Evolutionary conservation across 2,329 filamentous ascomycete genomes (phyloP).

Genomic region (Colletotrichum melonis): DNA sequence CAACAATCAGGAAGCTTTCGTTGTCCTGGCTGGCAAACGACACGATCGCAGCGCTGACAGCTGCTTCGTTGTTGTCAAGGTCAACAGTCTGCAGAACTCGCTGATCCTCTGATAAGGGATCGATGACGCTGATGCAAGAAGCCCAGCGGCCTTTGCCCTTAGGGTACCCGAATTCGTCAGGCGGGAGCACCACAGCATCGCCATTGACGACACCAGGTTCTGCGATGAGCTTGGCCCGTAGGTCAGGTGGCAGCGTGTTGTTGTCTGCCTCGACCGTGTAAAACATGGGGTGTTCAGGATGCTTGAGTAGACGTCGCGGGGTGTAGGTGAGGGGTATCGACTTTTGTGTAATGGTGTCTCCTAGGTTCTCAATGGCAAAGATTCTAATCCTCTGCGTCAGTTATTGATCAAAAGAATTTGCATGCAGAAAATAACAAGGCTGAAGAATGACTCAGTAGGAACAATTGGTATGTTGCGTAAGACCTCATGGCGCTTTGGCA

Average conservation of each 20-base stretch:
- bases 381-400: slow-evolving; percentile 69
- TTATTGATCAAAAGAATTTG: slow-evolving; percentile 33
- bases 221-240: slow-evolving; percentile 78
- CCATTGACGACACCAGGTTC: slow-evolving; percentile 79
- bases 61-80: slow-evolving; percentile 89
- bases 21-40: slow-evolving; percentile 90
- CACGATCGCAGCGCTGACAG: slow-evolving; percentile 86
- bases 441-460: slow-evolving; percentile 80
- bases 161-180: slow-evolving; percentile 90
- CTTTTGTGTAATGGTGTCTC: slow-evolving; percentile 87
- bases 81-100: slow-evolving; percentile 81
- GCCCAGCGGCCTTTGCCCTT: slow-evolving; percentile 89
- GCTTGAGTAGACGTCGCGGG: slow-evolving; percentile 86
- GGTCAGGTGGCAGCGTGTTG: slow-evolving; percentile 86
- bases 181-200: slow-evolving; percentile 75
- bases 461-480: slow-evolving; percentile 83
- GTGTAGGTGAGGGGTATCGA: slow-evolving; percentile 90
- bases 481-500: slow-evolving; percentile 66
- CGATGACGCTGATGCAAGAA: slow-evolving; percentile 92
- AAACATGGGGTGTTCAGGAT: slow-evolving; percentile 89
- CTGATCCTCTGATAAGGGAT: slow-evolving; percentile 79
- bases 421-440: background rate
- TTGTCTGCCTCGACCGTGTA: slow-evolving; percentile 96
- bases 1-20: slow-evolving; percentile 92
- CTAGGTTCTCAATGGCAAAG: slow-evolving; percentile 88